Percentiles rank a stretch among this genome's conserved stretches.
Evolutionary conservation across 202 grass and related monocot species (phyloP).

Genomic region (Bolboschoenoplectus hybrid): DNA sequence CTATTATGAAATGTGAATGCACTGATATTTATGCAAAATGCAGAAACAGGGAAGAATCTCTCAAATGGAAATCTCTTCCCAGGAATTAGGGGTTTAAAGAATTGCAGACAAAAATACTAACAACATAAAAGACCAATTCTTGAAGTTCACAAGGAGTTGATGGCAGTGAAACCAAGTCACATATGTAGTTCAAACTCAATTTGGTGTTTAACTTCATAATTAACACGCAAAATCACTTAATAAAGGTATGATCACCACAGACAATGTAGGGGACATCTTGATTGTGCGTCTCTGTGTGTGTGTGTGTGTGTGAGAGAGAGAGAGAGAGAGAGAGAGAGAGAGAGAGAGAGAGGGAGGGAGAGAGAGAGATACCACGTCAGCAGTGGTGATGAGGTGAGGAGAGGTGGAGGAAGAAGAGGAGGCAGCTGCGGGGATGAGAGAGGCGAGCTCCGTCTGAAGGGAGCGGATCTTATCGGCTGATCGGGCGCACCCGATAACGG

Average conservation of each 20-base stretch:
- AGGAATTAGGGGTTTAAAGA: not conserved
- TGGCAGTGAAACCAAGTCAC: not conserved
- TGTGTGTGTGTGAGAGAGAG: not conserved
- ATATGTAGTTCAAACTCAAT: not conserved
- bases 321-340: not conserved
- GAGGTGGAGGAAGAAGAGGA: slow-evolving; percentile 51
- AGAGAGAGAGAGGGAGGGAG: not conserved
- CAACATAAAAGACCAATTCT: not conserved
- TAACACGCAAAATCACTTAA: not conserved
- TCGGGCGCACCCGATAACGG: slow-evolving; percentile 77
- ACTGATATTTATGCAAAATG: not conserved
- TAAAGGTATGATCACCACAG: not conserved
- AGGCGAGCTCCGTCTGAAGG: slow-evolving; percentile 64
- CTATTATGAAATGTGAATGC: not conserved
- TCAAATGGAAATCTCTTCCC: not conserved
- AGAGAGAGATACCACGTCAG: slow-evolving; percentile 56
- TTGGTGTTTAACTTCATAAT: not conserved
- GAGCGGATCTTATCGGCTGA: slow-evolving; percentile 64
- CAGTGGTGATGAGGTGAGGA: slow-evolving; percentile 69
- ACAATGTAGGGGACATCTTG: not conserved
- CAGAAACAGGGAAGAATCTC: not conserved
- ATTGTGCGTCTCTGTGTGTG: not conserved
- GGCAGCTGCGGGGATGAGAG: slow-evolving; percentile 36
- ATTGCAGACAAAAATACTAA: not conserved
- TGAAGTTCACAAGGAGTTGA: not conserved